Evolutionary conservation across 2,329 filamentous ascomycete genomes (phyloP), one percentile per base, ranked within the genome.

Genomic region (Sodiomyces alkalinus): DNA sequence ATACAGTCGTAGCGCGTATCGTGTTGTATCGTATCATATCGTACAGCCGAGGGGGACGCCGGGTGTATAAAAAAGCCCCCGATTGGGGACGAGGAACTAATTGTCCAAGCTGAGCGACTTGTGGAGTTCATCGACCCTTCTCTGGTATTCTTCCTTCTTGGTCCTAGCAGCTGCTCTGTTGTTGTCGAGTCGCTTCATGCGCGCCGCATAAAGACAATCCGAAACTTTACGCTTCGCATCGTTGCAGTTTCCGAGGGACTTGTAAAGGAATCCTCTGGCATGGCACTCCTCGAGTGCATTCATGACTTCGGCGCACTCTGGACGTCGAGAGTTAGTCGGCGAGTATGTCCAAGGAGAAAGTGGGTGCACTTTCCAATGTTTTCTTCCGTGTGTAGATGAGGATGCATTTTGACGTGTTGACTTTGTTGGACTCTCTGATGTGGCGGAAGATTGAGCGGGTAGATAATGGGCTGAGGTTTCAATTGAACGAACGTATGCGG

Each of bases 301-400:
- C 74, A 96, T 93, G 51, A 98, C 73, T 42, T 92, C 85, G 54
- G 87, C 82, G 68, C 90, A 98, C 46, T 79, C 90, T 98, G 45
- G 17, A 21, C 17, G 19, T 7, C 5, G n/a, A 28, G 21, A 28
- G 24, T 28, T 31, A 31, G 14, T 13, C 9, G 16, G 22, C 7
- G 26, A 21, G 21, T n/a, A 14, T 11, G 16, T 17, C 14, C 35
- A 34, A 19, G 20, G 23, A 14, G 13, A 29, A 29, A 33, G 7
- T 11, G 14, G 17, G 17, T 10, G 10, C 11, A 20, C 46, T 24
- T 68, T 93, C 87, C 86, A 42, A 71, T 64, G 43, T 92, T 92
- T 49, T 93, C 78, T 51, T 90, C 83, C 17, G 83, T 93, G 50
- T 96, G 86, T 3, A 98, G 62, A 60, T 94, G 87, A 30, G 90